Evolutionary conservation across 2,329 filamentous ascomycete genomes (phyloP).

Genomic region (Monilinia laxa): DNA sequence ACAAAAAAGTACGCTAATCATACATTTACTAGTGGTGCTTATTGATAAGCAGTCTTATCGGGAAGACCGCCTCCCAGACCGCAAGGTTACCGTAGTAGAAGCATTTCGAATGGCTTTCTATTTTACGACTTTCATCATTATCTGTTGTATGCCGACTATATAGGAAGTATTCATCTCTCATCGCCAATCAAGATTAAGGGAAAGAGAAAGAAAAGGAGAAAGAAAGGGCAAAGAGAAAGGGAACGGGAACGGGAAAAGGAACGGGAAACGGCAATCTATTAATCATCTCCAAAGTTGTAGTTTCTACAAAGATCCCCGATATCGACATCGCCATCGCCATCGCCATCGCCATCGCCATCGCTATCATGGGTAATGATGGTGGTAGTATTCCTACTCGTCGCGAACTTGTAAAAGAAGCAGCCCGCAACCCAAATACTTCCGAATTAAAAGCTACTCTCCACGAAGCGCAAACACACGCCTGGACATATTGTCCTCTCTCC

Average conservation of each 20-base stretch:
- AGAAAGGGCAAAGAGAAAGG: no score
- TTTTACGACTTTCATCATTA: not conserved
- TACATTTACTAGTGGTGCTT: not conserved
- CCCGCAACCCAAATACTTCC: conserved; percentile 75
- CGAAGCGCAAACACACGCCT: conserved; percentile 82
- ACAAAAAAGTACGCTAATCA: conserved; percentile 9
- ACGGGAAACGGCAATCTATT: no score
- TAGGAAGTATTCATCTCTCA: not conserved
- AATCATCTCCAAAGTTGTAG: not conserved
- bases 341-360: not conserved
- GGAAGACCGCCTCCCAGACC: not conserved
- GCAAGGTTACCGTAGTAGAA: not conserved
- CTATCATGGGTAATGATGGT: conserved; percentile 90
- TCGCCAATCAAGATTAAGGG: not conserved
- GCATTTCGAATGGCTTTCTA: not conserved
- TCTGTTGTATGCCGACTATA: no score
- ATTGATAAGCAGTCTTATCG: conserved; percentile 13
- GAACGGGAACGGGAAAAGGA: not conserved
- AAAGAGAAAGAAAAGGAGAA: not conserved
- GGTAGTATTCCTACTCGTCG: conserved; percentile 93
- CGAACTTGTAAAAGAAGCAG: conserved; percentile 93
- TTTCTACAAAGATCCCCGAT: not conserved
- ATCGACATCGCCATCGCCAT: no score
- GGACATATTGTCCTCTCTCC: conserved; percentile 86
- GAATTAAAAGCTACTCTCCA: conserved; percentile 86